Evolutionary conservation across 176 grass and related monocot species (phyloP).

Genomic region (Echinochloa phyllopogon): DNA sequence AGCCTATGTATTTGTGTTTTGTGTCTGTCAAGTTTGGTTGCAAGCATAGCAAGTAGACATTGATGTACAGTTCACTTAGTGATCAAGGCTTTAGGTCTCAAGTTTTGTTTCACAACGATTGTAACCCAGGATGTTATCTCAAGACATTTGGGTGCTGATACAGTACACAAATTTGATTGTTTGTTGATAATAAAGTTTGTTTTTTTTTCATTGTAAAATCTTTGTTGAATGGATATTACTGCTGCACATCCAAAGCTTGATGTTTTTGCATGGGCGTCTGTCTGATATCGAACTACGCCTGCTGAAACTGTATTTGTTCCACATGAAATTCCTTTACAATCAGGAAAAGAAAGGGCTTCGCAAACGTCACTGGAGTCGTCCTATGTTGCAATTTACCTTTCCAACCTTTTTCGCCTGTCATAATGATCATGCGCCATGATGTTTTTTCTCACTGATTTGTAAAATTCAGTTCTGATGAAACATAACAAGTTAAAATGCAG

Average conservation of each 20-base stretch:
- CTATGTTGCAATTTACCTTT: too few species aligned
- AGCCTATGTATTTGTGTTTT: not conserved
- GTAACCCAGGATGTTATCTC: not conserved
- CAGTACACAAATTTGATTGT: not conserved
- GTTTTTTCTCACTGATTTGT: too few species aligned
- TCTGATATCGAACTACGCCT: not conserved
- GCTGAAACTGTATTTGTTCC: not conserved
- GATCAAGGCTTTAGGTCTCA: not conserved
- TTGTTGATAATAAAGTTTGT: not conserved
- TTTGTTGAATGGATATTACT: not conserved
- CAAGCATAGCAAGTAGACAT: not conserved
- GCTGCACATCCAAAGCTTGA: not conserved
- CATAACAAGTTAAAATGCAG: too few species aligned
- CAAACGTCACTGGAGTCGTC: too few species aligned
- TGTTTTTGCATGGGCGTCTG: not conserved
- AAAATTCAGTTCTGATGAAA: too few species aligned
- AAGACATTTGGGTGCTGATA: not conserved
- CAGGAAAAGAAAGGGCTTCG: too few species aligned
- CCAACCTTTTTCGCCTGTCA: too few species aligned
- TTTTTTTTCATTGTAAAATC: not conserved
- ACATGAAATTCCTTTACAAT: not conserved
- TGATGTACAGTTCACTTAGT: slow-evolving; percentile 36
- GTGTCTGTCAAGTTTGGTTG: not conserved
- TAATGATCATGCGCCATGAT: too few species aligned
- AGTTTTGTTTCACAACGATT: not conserved